Evolutionary conservation across 1,284 basidiomycete species (phyloP).

Genomic region (Chalciporus sp.): DNA sequence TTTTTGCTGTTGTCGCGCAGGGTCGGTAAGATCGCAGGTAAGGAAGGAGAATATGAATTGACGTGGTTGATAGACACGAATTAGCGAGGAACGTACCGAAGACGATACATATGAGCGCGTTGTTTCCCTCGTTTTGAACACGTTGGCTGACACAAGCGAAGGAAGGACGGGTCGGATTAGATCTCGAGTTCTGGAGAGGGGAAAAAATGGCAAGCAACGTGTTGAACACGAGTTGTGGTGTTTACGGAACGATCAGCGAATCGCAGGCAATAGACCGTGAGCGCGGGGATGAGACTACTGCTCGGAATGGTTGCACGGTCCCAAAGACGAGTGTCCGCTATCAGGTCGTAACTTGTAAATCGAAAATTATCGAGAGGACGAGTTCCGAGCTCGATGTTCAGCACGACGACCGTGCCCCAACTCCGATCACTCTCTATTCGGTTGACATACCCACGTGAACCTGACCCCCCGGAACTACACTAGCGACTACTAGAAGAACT

Average conservation of each 20-base stretch:
- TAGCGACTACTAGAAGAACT: no score
- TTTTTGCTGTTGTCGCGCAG: slow-evolving; percentile 31
- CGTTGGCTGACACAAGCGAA: slow-evolving; percentile 47
- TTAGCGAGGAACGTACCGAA: slow-evolving; percentile 64
- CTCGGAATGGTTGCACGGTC: slow-evolving; percentile 1
- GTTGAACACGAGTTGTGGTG: slow-evolving; percentile 64
- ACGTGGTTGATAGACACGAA: slow-evolving; percentile 35
- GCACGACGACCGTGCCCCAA: background rate
- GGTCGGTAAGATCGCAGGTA: slow-evolving; percentile 29
- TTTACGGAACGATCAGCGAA: slow-evolving; percentile 30
- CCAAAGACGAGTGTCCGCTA: background rate
- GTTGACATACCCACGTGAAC: background rate
- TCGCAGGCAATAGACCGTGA: slow-evolving; percentile 2
- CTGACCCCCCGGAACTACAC: no score
- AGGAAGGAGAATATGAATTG: slow-evolving; percentile 31
- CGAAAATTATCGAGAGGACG: background rate
- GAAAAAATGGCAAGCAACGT: slow-evolving; percentile 62
- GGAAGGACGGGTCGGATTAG: slow-evolving; percentile 24
- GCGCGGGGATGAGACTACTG: background rate
- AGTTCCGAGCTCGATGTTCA: slow-evolving; percentile 1
- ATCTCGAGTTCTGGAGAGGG: slow-evolving; percentile 29
- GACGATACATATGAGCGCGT: slow-evolving; percentile 66
- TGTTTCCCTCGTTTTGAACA: slow-evolving; percentile 62
- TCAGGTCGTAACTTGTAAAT: slow-evolving; percentile 1
- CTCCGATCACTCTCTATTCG: background rate